phyloP scores from a whole-genome alignment of 2,329 filamentous ascomycete species.

The Cercospora sp. region DNA sequence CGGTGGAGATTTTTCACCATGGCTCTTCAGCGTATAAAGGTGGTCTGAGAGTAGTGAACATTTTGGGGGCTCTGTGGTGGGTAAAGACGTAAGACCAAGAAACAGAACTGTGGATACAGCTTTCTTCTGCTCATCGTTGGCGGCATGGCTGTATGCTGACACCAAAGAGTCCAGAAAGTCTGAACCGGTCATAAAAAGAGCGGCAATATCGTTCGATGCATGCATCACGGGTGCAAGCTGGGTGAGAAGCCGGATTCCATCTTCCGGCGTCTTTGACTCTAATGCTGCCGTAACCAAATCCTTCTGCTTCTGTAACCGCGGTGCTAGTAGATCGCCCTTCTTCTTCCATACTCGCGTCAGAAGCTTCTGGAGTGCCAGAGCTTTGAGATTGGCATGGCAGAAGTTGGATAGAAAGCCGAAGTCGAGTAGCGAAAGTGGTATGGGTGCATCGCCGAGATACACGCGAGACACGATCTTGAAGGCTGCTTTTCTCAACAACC shows the following conservation, averaged over 20 bases:
- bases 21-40: constrained; percentile 74
- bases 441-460: constrained; percentile 38
- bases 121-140: constrained; percentile 61
- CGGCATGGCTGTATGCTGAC: constrained; percentile 64
- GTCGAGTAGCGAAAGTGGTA: constrained; percentile 51
- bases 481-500: constrained; percentile 60
- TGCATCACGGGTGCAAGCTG: constrained; percentile 65
- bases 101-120: constrained; percentile 73
- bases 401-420: constrained; percentile 72
- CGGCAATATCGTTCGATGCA: constrained; percentile 57
- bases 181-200: constrained; percentile 75
- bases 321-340: constrained; percentile 54
- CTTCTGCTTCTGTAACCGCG: constrained; percentile 61
- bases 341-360: constrained; percentile 56
- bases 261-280: constrained; percentile 51
- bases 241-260: constrained; percentile 45
- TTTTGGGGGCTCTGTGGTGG: constrained; percentile 66
- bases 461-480: constrained; percentile 59
- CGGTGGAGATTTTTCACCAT: constrained; percentile 62
- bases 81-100: constrained; percentile 70
- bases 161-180: constrained; percentile 81
- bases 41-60: constrained; percentile 78
- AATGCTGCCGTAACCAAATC: constrained; percentile 62
- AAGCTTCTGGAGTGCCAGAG: constrained; percentile 54
- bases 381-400: constrained; percentile 66